phyloP scores from a whole-genome alignment of 1,284 basidiomycete species.

The Naganishia liquefaciens region DNA sequence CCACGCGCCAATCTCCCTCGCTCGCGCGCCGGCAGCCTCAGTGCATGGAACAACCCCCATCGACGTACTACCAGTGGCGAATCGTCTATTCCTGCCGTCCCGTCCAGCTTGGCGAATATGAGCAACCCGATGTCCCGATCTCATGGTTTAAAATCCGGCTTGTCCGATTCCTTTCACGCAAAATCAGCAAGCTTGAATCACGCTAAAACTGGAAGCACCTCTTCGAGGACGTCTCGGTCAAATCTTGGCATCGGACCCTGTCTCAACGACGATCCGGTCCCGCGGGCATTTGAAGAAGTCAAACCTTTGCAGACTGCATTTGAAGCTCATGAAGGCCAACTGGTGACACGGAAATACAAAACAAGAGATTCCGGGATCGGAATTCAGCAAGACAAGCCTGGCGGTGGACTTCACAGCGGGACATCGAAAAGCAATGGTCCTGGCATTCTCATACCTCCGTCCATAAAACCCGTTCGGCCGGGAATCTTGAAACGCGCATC shows the following conservation, averaged over 20 bases:
- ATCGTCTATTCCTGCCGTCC: conserved; percentile 14
- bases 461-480: conserved; percentile 38
- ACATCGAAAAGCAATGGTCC: conserved; percentile 28
- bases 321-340: conserved; percentile 40
- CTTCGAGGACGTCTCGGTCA: conserved; percentile 29
- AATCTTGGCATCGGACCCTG: conserved; percentile 40
- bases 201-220: conserved; percentile 32
- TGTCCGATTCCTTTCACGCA: conserved; percentile 47
- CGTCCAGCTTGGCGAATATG: conserved; percentile 14
- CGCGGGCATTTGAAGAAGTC: conserved; percentile 51
- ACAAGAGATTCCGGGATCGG: conserved; percentile 50
- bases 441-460: conserved; percentile 35
- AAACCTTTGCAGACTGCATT: conserved; percentile 54
- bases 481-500: conserved; percentile 47
- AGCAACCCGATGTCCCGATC: conserved; percentile 48
- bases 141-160: conserved; percentile 51
- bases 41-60: conserved; percentile 29
- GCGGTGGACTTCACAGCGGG: conserved; percentile 15
- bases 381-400: conserved; percentile 38
- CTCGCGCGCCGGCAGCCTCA: conserved; percentile 9
- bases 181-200: background rate
- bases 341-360: conserved; percentile 52
- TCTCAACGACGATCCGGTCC: conserved; percentile 26
- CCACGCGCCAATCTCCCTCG: conserved; percentile 11
- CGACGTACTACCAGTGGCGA: conserved; percentile 30